Conservation (phyloP, 768 basidiomycete genomes). For the Amanita molliuscula region DNA sequence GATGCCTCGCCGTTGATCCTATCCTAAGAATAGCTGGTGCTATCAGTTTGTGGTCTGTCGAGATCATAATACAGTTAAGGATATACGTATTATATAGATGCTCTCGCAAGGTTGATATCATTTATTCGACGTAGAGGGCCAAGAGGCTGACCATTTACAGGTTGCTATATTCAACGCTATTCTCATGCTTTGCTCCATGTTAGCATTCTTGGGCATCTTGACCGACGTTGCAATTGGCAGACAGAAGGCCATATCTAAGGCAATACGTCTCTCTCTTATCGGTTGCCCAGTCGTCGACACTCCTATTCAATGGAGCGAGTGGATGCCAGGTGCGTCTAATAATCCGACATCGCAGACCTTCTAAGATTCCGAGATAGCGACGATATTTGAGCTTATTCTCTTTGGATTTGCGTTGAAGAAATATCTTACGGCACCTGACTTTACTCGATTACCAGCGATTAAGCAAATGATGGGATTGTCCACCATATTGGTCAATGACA, state of each 20-base stretch:
- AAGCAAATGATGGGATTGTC: conserved; percentile 20
- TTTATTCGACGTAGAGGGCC: background rate
- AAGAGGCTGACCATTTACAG: conserved; percentile 10
- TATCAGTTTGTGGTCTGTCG: conserved; percentile 35
- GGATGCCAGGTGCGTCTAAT: conserved; percentile 28
- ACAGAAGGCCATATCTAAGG: conserved; percentile 24
- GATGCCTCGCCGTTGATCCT: conserved; percentile 34
- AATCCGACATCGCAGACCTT: background rate
- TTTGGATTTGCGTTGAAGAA: conserved; percentile 30
- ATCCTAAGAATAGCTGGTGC: conserved; percentile 32
- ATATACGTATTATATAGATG: conserved; percentile 32
- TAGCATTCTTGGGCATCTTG: conserved; percentile 29
- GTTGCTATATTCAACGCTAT: conserved; percentile 27
- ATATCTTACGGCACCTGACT: conserved; percentile 15
- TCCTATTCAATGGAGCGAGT: conserved; percentile 32
- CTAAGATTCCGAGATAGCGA: conserved; percentile 16
- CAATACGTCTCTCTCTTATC: conserved; percentile 25
- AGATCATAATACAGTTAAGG: conserved; percentile 38
- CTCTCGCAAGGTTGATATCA: conserved; percentile 18
- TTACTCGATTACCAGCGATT: conserved; percentile 10
- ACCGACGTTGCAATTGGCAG: conserved; percentile 25
- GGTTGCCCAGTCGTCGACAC: conserved; percentile 32
- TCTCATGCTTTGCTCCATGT: conserved; percentile 32
- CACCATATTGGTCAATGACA: conserved; percentile 29
- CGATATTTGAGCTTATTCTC: conserved; percentile 29